These are phyloP conservation scores for Seminavis robusta DNA, from an alignment of 108 stramenopile genomes.

Conservation along the genomic window DNA sequence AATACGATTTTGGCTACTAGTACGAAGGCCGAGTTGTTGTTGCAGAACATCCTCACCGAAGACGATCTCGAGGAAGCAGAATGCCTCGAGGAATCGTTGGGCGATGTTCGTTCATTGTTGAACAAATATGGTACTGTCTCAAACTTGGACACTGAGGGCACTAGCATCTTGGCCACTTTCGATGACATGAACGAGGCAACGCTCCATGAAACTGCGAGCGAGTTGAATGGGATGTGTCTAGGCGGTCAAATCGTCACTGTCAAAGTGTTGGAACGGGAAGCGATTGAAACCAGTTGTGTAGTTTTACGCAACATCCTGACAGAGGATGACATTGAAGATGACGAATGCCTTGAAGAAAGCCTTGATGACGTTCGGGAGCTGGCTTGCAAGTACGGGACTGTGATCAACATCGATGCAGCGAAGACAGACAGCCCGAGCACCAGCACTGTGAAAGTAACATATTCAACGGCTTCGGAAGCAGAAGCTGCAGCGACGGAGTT, in stretches of 20 bases:
- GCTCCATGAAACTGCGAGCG: slow-evolving; percentile 20
- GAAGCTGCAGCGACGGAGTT: slow-evolving; percentile 40
- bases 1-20: no score
- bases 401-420: slow-evolving; percentile 41
- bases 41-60: slow-evolving; percentile 64
- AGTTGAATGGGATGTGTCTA: slow-evolving; percentile 51
- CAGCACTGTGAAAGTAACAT: slow-evolving; percentile 22
- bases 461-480: neutral
- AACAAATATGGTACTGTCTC: slow-evolving; percentile 20
- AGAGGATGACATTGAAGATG: slow-evolving; percentile 70
- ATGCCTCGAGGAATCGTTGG: slow-evolving; percentile 64
- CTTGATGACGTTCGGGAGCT: slow-evolving; percentile 49
- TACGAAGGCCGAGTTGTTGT: no score
- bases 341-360: slow-evolving; percentile 75
- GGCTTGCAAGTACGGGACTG: slow-evolving; percentile 44
- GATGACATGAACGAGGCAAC: no score
- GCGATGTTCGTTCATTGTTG: slow-evolving; percentile 59
- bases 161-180: no score
- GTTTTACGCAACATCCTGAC: slow-evolving; percentile 57
- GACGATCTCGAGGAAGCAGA: slow-evolving; percentile 82
- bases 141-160: no score
- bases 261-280: neutral
- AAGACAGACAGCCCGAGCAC: slow-evolving; percentile 26
- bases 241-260: slow-evolving; percentile 40
- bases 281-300: slow-evolving; percentile 6